Conservation (phyloP, 176 grass and related monocot species). For the Calamus simplicifolius region DNA sequence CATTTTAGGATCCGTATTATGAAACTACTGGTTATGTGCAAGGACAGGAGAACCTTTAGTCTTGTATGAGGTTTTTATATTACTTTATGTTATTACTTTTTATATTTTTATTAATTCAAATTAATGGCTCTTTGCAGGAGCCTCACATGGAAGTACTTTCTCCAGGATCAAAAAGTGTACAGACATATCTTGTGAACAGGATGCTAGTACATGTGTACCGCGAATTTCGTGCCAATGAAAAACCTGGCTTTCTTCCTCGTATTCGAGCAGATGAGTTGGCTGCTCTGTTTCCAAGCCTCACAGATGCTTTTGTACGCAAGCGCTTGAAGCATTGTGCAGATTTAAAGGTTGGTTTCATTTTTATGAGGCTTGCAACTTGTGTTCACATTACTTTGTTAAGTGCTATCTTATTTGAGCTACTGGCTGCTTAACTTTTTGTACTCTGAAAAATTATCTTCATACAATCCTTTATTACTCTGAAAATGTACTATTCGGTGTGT, state of each 20-base stretch:
- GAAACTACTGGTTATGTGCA: too few relatives aligned
- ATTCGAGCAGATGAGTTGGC: conserved; percentile 74
- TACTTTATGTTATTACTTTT: not conserved
- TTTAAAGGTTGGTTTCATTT: conserved; percentile 41
- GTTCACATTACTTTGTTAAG: too few relatives aligned
- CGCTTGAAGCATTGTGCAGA: conserved; percentile 89
- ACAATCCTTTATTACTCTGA: not conserved
- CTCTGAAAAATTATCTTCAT: too few relatives aligned
- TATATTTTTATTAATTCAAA: conserved; percentile 9
- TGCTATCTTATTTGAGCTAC: too few relatives aligned
- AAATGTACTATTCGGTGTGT: conserved; percentile 12
- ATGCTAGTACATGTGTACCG: conserved; percentile 80
- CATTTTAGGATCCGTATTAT: too few relatives aligned
- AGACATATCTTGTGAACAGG: conserved; percentile 77
- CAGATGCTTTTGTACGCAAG: conserved; percentile 63
- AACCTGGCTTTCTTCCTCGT: conserved; percentile 46
- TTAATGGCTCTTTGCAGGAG: conserved; percentile 46
- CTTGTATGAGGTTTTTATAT: too few relatives aligned
- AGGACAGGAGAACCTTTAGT: too few relatives aligned
- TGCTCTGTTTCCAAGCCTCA: conserved; percentile 63
- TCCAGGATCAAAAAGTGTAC: conserved; percentile 57
- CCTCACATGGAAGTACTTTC: conserved; percentile 93
- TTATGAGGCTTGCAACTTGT: too few relatives aligned
- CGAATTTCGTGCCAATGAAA: conserved; percentile 84
- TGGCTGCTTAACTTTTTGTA: too few relatives aligned